Evolutionary conservation across 805 yeast genomes (phyloP).

Genomic region (Candida bentonensis): DNA sequence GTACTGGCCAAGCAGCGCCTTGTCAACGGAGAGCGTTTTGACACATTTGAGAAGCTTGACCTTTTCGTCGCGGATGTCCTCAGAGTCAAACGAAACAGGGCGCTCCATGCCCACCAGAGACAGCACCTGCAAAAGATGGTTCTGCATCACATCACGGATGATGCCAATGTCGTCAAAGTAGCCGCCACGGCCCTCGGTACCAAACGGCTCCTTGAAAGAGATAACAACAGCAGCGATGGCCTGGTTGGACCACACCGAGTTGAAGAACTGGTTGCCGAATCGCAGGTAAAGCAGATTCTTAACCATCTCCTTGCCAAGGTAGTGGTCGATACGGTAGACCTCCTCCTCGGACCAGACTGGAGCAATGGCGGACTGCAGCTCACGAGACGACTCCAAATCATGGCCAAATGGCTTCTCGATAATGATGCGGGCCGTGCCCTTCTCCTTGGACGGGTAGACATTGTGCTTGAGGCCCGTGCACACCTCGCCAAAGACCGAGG

Average conservation of each 20-base stretch:
- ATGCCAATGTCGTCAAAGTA: slow-evolving; percentile 92
- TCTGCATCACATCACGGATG: slow-evolving; percentile 96
- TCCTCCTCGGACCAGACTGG: slow-evolving; percentile 88
- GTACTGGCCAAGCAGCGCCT: slow-evolving; percentile 81
- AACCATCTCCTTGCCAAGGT: slow-evolving; percentile 95
- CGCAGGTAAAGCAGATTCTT: slow-evolving; percentile 81
- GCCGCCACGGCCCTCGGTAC: slow-evolving; percentile 98
- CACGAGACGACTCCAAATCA: slow-evolving; percentile 67
- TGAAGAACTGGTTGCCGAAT: slow-evolving; percentile 79
- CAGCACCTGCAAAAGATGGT: slow-evolving; percentile 85
- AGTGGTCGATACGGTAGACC: slow-evolving; percentile 91
- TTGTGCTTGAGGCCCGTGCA: slow-evolving; percentile 56
- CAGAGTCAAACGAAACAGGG: slow-evolving; percentile 83
- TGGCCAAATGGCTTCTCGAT: slow-evolving; percentile 97
- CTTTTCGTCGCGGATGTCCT: slow-evolving; percentile 90
- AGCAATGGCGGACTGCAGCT: slow-evolving; percentile 59
- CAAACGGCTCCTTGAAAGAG: slow-evolving; percentile 94
- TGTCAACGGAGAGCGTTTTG: slow-evolving; percentile 46
- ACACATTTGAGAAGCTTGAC: slow-evolving; percentile 82
- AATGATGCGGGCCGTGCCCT: slow-evolving; percentile 67
- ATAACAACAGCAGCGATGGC: slow-evolving; percentile 72
- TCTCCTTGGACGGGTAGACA: slow-evolving; percentile 40
- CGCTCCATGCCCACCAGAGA: slow-evolving; percentile 91
- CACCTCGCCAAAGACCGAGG: slow-evolving; percentile 74
- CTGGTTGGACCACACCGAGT: slow-evolving; percentile 79